A percentile compares a stretch with the other conserved stretches of the same genome.
phyloP scores from a whole-genome alignment of 2,329 filamentous ascomycete species.

The Arthroderma uncinatum region DNA sequence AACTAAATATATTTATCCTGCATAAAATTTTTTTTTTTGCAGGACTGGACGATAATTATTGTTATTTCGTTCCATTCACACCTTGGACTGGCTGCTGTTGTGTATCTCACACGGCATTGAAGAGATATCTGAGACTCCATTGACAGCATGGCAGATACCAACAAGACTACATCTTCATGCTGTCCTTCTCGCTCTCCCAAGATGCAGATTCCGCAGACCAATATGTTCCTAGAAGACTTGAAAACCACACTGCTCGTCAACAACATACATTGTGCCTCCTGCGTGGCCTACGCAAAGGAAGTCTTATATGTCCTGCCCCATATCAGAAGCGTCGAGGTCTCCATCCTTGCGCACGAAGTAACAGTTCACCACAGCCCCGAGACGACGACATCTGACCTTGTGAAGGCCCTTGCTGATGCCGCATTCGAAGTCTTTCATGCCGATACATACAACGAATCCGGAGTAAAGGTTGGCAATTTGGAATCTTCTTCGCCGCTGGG shows the following conservation, averaged over 20 bases:
- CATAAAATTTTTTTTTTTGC: too few species aligned
- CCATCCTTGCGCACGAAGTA: conserved; percentile 36
- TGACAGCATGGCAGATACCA: background rate
- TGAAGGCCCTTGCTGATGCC: conserved; percentile 31
- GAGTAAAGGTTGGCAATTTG: conserved; percentile 24
- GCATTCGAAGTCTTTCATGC: conserved; percentile 39
- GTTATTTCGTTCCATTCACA: background rate
- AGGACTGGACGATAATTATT: too few species aligned
- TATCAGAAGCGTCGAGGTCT: conserved; percentile 31
- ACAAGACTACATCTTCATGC: background rate
- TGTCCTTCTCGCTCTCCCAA: background rate
- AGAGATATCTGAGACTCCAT: background rate
- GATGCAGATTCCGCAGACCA: background rate
- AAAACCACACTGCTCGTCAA: conserved; percentile 35
- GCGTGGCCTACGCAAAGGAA: conserved; percentile 36
- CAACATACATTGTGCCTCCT: conserved; percentile 41
- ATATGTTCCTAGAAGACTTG: background rate
- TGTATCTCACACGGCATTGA: too few species aligned
- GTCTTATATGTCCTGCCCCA: conserved; percentile 30
- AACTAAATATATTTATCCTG: too few species aligned
- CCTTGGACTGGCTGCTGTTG: background rate
- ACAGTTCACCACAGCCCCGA: conserved; percentile 29
- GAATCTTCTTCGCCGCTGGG: conserved; percentile 21
- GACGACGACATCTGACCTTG: conserved; percentile 26
- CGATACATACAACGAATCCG: conserved; percentile 28